Conservation (phyloP, 495 filamentous ascomycete genomes). For the Pseudoneurospora amorphoporcata region DNA sequence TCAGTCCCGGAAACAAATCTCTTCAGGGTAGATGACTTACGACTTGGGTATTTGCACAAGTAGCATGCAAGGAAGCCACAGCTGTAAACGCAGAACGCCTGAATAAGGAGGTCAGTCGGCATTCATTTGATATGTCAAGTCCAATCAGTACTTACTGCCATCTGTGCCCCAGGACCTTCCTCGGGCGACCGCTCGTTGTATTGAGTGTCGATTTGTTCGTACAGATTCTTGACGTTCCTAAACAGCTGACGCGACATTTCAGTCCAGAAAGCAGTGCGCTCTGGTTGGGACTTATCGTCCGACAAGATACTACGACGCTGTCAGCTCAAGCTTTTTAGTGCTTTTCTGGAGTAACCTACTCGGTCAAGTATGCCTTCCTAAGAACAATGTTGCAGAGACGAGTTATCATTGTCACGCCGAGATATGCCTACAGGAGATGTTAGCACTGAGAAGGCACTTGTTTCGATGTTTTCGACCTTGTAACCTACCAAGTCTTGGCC, state of each 20-base stretch:
- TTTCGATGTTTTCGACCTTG: not conserved
- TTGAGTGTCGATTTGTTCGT: constrained; percentile 38
- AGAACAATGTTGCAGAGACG: constrained; percentile 42
- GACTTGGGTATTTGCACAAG: constrained; percentile 32
- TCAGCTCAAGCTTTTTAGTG: not conserved
- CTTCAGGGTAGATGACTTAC: constrained; percentile 16
- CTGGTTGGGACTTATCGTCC: constrained; percentile 24
- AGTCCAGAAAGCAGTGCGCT: constrained; percentile 27
- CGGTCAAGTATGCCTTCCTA: constrained; percentile 35
- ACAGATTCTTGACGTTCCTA: constrained; percentile 33
- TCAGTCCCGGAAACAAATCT: not conserved
- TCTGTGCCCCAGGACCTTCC: constrained; percentile 38
- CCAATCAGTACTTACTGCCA: constrained; percentile 28
- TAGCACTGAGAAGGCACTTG: not conserved
- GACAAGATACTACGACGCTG: constrained; percentile 30
- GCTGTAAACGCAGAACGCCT: constrained; percentile 40
- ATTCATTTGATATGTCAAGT: not conserved
- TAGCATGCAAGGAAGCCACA: constrained; percentile 41
- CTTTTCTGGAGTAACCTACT: constrained; percentile 21
- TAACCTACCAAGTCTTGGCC: constrained; percentile 30
- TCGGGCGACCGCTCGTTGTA: constrained; percentile 29
- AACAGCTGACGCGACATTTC: constrained; percentile 38
- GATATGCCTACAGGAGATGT: constrained; percentile 28
- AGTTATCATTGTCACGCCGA: constrained; percentile 38
- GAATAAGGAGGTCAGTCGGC: constrained; percentile 1